These are phyloP conservation scores for Penicillium palitans DNA, from an alignment of 2,329 filamentous ascomycete species.

Conservation along the genomic window DNA sequence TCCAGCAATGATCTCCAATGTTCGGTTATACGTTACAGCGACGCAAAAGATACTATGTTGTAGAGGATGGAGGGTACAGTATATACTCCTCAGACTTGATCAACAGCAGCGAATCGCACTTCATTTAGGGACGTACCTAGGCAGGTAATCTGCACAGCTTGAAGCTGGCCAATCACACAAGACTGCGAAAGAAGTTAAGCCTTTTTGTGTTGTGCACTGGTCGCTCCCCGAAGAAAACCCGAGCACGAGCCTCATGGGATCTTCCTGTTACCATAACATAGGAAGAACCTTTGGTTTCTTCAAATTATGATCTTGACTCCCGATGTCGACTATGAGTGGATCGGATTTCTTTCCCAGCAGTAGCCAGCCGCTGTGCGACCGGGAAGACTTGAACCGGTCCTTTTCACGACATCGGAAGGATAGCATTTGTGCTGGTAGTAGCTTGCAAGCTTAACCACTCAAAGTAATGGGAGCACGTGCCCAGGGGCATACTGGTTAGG, in stretches of 20 bases:
- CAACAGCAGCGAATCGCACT: neutral
- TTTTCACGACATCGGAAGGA: neutral
- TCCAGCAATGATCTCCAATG: neutral
- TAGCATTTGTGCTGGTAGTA: neutral
- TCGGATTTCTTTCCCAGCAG: neutral
- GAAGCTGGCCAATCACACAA: conserved; percentile 27
- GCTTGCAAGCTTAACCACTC: neutral
- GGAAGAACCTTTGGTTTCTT: neutral
- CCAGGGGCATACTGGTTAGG: neutral
- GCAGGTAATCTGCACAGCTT: conserved; percentile 12
- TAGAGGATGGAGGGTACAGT: neutral
- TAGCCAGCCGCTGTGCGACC: conserved; percentile 8
- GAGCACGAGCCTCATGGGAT: neutral
- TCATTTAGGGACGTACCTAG: neutral
- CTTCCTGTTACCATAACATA: neutral
- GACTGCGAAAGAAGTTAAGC: conserved; percentile 26
- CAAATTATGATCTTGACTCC: conserved; percentile 8
- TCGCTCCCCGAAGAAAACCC: conserved; percentile 16
- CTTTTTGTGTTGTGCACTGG: conserved; percentile 17
- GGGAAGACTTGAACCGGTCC: conserved; percentile 13
- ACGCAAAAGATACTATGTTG: too few species aligned
- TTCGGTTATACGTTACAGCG: neutral
- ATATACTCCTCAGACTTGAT: neutral
- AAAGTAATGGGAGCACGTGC: neutral
- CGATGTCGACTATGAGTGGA: conserved; percentile 6